phyloP scores from a whole-genome alignment of 2,329 filamentous ascomycete genomes.

The Fusarium nygamai region DNA sequence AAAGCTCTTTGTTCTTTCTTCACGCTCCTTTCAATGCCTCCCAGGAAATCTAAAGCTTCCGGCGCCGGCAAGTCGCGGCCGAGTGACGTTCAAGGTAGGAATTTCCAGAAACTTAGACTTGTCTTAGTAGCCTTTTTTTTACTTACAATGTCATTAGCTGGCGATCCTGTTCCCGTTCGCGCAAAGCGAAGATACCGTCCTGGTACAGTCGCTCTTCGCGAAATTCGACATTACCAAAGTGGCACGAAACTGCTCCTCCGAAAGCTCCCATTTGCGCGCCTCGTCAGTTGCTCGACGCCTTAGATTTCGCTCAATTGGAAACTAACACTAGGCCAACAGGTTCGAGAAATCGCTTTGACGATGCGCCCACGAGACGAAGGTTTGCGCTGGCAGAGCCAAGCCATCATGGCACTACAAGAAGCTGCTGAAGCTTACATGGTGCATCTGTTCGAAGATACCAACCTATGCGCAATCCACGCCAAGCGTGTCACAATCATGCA shows the following conservation, averaged over 20 bases:
- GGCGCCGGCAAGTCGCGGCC: slow-evolving; percentile 47
- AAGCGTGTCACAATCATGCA: slow-evolving; percentile 98
- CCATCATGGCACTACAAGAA: slow-evolving; percentile 92
- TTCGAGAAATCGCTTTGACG: slow-evolving; percentile 75
- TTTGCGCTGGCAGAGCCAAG: slow-evolving; percentile 95
- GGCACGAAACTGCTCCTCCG: slow-evolving; percentile 86
- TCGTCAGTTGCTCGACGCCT: slow-evolving; percentile 58
- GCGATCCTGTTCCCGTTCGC: slow-evolving; percentile 74
- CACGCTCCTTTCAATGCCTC: slow-evolving; percentile 38
- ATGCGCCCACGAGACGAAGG: slow-evolving; percentile 72
- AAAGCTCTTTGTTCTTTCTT: slow-evolving; percentile 2
- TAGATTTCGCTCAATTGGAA: not conserved
- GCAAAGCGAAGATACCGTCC: slow-evolving; percentile 75
- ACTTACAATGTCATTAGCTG: slow-evolving; percentile 61
- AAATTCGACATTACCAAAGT: slow-evolving; percentile 91
- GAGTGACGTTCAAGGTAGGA: slow-evolving; percentile 55
- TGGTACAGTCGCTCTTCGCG: slow-evolving; percentile 87
- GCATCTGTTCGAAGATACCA: slow-evolving; percentile 85
- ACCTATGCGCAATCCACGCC: slow-evolving; percentile 95
- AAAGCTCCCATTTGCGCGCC: slow-evolving; percentile 82
- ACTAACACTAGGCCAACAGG: slow-evolving; percentile 33
- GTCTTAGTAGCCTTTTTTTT: not conserved
- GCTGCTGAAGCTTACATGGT: slow-evolving; percentile 96
- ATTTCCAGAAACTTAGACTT: not conserved
- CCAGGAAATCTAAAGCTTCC: slow-evolving; percentile 24